phyloP scores from a whole-genome alignment of 2,329 filamentous ascomycete species.

The Aschersonia sp. region DNA sequence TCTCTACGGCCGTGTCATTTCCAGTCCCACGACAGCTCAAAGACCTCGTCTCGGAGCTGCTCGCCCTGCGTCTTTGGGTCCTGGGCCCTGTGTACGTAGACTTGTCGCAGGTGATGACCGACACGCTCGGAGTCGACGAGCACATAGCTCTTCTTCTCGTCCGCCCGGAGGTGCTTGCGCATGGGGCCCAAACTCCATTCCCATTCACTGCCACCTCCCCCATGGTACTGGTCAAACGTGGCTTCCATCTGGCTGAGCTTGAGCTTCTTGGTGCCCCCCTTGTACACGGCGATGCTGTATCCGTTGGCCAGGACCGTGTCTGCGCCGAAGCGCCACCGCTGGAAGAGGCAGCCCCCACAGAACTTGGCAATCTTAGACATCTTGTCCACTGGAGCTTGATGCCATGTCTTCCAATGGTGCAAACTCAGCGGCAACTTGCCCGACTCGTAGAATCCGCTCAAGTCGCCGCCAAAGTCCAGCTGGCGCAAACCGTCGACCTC shows the following conservation, averaged over 20 bases:
- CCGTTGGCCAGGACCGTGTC: slow-evolving; percentile 42
- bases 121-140: slow-evolving; percentile 29
- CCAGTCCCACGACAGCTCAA: slow-evolving; percentile 32
- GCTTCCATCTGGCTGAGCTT: slow-evolving; percentile 34
- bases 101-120: slow-evolving; percentile 33
- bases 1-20: background rate
- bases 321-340: slow-evolving; percentile 34
- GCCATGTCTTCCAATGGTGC: slow-evolving; percentile 52
- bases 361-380: slow-evolving; percentile 12
- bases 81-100: slow-evolving; percentile 33
- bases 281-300: slow-evolving; percentile 39
- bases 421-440: slow-evolving; percentile 38
- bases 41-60: slow-evolving; percentile 26
- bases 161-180: slow-evolving; percentile 17
- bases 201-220: slow-evolving; percentile 21
- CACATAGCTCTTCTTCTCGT: slow-evolving; percentile 36
- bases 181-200: slow-evolving; percentile 40
- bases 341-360: slow-evolving; percentile 46
- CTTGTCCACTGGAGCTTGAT: slow-evolving; percentile 23
- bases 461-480: slow-evolving; percentile 39
- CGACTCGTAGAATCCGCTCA: slow-evolving; percentile 46
- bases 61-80: slow-evolving; percentile 20
- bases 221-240: slow-evolving; percentile 21
- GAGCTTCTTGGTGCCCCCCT: slow-evolving; percentile 20
- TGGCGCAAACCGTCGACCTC: slow-evolving; percentile 41